Conservation (phyloP, 352 stramenopile genomes). For the Phytopythium sindhum region DNA sequence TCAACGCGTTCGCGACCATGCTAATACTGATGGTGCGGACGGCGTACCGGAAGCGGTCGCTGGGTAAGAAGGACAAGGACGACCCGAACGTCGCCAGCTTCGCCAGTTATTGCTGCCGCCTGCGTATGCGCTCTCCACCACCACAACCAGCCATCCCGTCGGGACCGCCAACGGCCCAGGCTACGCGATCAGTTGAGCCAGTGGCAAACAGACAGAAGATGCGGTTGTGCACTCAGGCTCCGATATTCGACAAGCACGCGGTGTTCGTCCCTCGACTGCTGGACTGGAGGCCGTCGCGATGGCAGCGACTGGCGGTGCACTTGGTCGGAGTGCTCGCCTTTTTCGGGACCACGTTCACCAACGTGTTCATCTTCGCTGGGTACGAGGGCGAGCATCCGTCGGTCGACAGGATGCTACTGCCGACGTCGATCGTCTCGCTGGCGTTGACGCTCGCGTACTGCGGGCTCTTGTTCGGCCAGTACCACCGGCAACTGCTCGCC, state of each 20-base stretch:
- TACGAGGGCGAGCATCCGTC: neutral
- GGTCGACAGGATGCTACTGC: neutral
- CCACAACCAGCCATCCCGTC: neutral
- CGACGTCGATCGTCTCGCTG: conserved; percentile 2
- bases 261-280: neutral
- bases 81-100: conserved; percentile 21
- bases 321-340: conserved; percentile 3
- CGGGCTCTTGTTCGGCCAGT: conserved; percentile 3
- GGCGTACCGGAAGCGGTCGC: conserved; percentile 18
- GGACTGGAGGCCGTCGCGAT: neutral
- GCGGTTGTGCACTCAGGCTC: neutral
- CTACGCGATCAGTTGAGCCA: neutral
- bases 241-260: neutral
- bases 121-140: conserved; percentile 8
- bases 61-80: conserved; percentile 11
- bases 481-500: conserved; percentile 25
- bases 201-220: neutral
- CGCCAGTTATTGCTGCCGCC: conserved; percentile 26
- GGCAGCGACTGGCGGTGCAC: neutral
- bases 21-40: conserved; percentile 26
- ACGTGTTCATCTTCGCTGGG: neutral
- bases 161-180: neutral
- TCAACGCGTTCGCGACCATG: conserved; percentile 24
- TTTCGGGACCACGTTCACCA: neutral
- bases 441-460: conserved; percentile 13